Evolutionary conservation across 306 rosid species (phyloP).

Genomic region (Neltuma alba): DNA sequence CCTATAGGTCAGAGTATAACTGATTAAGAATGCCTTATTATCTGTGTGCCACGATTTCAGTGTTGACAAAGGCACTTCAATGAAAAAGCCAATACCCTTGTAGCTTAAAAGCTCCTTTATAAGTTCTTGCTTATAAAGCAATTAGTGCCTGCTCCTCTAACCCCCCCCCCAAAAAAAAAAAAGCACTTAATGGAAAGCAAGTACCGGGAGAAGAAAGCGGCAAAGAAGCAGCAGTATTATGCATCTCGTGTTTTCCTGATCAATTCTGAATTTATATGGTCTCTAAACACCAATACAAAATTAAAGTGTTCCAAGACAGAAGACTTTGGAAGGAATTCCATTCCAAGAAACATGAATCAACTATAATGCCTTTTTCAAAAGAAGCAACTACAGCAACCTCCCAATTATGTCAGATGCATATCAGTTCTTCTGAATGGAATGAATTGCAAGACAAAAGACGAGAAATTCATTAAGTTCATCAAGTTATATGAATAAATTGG

Average conservation of each 20-base stretch:
- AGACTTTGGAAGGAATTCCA: neutral
- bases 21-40: neutral
- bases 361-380: neutral
- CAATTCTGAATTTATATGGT: neutral
- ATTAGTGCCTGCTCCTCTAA: too few relatives aligned
- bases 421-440: neutral
- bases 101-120: neutral
- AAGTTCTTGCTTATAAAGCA: too few relatives aligned
- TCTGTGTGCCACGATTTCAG: neutral
- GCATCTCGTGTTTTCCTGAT: neutral
- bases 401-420: neutral
- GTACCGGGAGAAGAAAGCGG: neutral
- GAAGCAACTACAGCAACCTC: conserved; percentile 4
- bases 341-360: neutral
- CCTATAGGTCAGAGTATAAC: neutral
- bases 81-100: neutral
- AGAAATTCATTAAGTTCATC: neutral
- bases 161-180: too few relatives aligned
- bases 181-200: neutral
- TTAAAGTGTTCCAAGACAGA: neutral
- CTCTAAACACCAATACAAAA: neutral
- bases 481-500: neutral
- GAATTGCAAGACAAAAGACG: neutral
- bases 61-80: conserved; percentile 16
- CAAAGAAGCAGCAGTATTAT: neutral